These are phyloP conservation scores for Solanum infundibuliforme DNA, from an alignment of 257 asterid species.

Conservation along the genomic window DNA sequence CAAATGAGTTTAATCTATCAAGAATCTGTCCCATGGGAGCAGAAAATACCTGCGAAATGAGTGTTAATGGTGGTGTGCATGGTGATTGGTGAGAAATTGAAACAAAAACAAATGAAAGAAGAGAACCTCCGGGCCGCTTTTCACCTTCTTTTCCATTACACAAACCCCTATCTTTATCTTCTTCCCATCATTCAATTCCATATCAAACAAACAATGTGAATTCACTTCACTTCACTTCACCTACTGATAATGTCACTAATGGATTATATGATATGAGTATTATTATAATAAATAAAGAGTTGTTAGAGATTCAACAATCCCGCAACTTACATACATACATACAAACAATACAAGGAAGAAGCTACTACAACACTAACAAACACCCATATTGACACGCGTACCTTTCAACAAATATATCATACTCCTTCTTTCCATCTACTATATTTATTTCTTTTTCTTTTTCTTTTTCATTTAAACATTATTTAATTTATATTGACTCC, in stretches of 20 bases:
- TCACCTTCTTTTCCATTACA: conserved; percentile 99
- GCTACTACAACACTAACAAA: not conserved
- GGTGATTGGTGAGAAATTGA: not conserved
- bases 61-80: conserved; percentile 18
- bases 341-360: not conserved
- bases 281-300: not conserved
- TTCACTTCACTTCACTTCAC: not conserved
- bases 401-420: not conserved
- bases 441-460: no score
- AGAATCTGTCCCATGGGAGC: conserved; percentile 90
- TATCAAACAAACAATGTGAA: conserved; percentile 4
- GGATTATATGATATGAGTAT: not conserved
- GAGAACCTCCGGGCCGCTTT: conserved; percentile 95
- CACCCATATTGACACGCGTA: not conserved
- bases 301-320: not conserved
- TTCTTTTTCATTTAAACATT: no score
- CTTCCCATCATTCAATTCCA: conserved; percentile 23
- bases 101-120: conserved; percentile 11
- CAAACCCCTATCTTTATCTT: conserved; percentile 81
- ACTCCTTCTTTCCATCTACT: not conserved
- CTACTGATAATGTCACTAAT: not conserved
- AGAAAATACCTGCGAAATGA: conserved; percentile 38
- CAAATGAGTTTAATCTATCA: conserved; percentile 76
- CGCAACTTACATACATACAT: not conserved
- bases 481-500: no score